Evolutionary conservation across 208 protist species (phyloP).

Genomic region (Trypanosomatidae sp.): DNA sequence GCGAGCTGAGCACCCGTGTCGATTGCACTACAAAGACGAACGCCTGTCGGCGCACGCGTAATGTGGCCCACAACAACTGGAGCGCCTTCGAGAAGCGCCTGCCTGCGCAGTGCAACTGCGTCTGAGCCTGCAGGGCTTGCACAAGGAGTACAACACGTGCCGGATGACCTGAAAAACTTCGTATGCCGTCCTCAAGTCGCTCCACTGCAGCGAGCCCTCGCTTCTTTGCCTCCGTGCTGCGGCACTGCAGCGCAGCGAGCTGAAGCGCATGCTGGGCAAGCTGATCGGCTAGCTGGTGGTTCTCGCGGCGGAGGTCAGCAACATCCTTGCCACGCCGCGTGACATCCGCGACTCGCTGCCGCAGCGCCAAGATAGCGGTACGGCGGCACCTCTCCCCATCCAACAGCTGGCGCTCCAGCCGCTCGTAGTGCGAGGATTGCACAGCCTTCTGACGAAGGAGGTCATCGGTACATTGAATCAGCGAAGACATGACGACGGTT

Average conservation of each 20-base stretch:
- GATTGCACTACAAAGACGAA: neutral
- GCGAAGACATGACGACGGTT: conserved; percentile 37
- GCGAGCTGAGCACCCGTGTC: neutral
- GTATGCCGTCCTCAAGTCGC: conserved; percentile 31
- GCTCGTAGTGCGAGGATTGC: conserved; percentile 65
- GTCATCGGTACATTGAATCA: conserved; percentile 68
- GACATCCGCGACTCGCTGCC: conserved; percentile 56
- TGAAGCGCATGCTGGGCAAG: conserved; percentile 49
- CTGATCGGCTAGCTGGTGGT: conserved; percentile 40
- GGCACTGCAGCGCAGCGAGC: conserved; percentile 46
- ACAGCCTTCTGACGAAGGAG: conserved; percentile 79
- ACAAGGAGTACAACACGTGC: conserved; percentile 38
- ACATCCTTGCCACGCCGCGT: conserved; percentile 54
- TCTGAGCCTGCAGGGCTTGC: conserved; percentile 50
- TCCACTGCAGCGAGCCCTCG: conserved; percentile 18
- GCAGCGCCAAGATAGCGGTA: conserved; percentile 39
- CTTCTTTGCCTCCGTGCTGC: conserved; percentile 23
- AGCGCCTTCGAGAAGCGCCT: conserved; percentile 1
- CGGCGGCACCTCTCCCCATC: conserved; percentile 56
- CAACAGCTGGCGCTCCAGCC: conserved; percentile 55
- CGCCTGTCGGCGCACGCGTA: conserved; percentile 7
- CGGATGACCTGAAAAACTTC: conserved; percentile 45
- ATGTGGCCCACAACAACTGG: neutral
- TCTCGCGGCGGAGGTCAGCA: conserved; percentile 44
- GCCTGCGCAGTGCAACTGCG: conserved; percentile 9